Evolutionary conservation across 2,329 filamentous ascomycete genomes (phyloP), one percentile per base, ranked within the genome.

Genomic region (Arachnomyces sp.): DNA sequence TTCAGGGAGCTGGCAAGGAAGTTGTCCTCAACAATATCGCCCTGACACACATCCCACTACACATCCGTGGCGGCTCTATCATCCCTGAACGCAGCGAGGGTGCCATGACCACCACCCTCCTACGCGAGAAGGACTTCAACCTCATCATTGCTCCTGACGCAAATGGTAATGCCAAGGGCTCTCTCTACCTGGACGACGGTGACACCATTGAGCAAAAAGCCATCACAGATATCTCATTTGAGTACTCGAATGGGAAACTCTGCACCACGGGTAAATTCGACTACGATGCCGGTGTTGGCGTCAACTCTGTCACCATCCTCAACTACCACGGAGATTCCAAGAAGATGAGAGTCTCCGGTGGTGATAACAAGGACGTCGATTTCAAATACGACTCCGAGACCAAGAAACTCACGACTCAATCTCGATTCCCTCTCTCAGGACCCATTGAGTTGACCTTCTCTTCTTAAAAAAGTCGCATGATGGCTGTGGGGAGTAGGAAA

Each of bases 171-270:
- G 86, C 86, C 0, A 59, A 55, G 1, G 86, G 86, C 0, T 68
- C 71, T 38, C 66, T 92, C 42, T 92, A 89, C 57, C 64, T 92
- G 4, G 86, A 92, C 50, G 86, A 93, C 45, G 86, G 86, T 7
- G 78, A 80, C 43, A 79, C 74, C 17, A 51, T 89, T 36, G 65
- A 75, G 43, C 84, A 84, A 59, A 46, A 62, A 2, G 57, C 52
- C 1, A 73, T 67, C 15, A 77, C 69, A 14, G 63, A 73, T 34
- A 68, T 86, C 42, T 58, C 61, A 7, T 82, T 86, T 49, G 49
- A 50, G 4, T 86, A 75, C 53, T 61, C 69, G 36, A 57, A 68
- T 2, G 72, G 73, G 25, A 48, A 52, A 43, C 66, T 46, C 28
- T 38, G 37, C 9, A 31, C 43, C 17, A 28, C 43, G 7, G 48